phyloP scores from a whole-genome alignment of 495 filamentous ascomycete genomes.

The Penicillium odoratum region DNA sequence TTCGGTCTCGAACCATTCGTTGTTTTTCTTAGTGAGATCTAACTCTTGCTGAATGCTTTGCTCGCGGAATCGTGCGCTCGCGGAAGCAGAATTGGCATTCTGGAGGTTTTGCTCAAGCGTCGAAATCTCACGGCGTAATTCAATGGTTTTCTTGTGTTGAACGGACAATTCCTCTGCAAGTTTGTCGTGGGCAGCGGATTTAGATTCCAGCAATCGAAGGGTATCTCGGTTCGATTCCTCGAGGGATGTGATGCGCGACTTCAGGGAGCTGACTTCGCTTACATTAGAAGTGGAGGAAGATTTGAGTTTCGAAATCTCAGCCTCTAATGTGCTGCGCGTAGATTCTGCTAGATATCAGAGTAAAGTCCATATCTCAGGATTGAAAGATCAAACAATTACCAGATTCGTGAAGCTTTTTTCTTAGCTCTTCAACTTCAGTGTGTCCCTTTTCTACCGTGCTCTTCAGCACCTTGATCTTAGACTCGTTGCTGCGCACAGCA shows the following conservation, averaged over 20 bases:
- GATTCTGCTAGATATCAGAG: slow-evolving; percentile 53
- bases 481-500: slow-evolving; percentile 75
- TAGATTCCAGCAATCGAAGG: slow-evolving; percentile 81
- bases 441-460: slow-evolving; percentile 75
- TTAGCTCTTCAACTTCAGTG: slow-evolving; percentile 73
- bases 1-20: slow-evolving; percentile 89
- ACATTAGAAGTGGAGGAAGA: slow-evolving; percentile 71
- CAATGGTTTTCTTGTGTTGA: slow-evolving; percentile 84
- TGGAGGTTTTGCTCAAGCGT: slow-evolving; percentile 79
- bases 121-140: slow-evolving; percentile 76
- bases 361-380: neutral
- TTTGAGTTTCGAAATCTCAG: slow-evolving; percentile 77
- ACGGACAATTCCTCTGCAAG: slow-evolving; percentile 81
- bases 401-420: slow-evolving; percentile 76
- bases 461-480: slow-evolving; percentile 77
- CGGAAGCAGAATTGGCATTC: slow-evolving; percentile 70
- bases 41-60: slow-evolving; percentile 86
- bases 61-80: slow-evolving; percentile 80
- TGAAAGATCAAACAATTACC: slow-evolving; percentile 50
- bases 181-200: slow-evolving; percentile 80
- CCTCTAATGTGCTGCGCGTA: slow-evolving; percentile 65
- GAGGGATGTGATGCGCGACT: slow-evolving; percentile 76
- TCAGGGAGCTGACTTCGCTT: slow-evolving; percentile 73
- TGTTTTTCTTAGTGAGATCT: slow-evolving; percentile 79
- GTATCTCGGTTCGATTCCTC: slow-evolving; percentile 92